These are phyloP conservation scores for Cyclotella choctawhatcheeana DNA, from an alignment of 108 stramenopile species.

Conservation along the genomic window DNA sequence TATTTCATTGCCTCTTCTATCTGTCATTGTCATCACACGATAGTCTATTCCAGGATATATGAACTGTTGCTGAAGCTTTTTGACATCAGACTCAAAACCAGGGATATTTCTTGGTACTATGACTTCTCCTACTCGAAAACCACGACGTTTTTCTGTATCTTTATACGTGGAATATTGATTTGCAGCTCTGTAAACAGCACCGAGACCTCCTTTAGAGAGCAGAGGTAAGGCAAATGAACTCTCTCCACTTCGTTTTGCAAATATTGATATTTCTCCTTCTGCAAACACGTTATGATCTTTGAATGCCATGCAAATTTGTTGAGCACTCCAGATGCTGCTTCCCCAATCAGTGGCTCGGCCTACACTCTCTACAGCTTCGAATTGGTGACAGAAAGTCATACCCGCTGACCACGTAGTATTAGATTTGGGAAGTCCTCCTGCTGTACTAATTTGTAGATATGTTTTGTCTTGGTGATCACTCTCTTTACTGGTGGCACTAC, in stretches of 20 bases:
- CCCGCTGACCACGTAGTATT: constrained; percentile 57
- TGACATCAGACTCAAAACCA: constrained; percentile 14
- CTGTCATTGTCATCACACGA: constrained; percentile 62
- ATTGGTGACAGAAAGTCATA: constrained; percentile 54
- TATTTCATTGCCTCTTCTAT: constrained; percentile 44
- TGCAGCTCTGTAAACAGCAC: constrained; percentile 28
- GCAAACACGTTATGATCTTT: constrained; percentile 24
- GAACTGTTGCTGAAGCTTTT: constrained; percentile 40
- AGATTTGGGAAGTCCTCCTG: constrained; percentile 55
- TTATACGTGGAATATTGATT: constrained; percentile 3
- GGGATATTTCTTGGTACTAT: constrained; percentile 49
- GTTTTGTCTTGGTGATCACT: neutral
- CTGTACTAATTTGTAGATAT: constrained; percentile 39
- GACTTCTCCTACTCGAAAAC: constrained; percentile 60
- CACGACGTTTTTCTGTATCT: constrained; percentile 4
- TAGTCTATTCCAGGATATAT: constrained; percentile 58
- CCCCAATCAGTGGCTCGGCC: constrained; percentile 63
- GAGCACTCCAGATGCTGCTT: constrained; percentile 41
- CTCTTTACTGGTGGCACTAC: neutral
- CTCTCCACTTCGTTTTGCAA: constrained; percentile 44
- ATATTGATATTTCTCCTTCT: constrained; percentile 43
- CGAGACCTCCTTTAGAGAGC: constrained; percentile 41
- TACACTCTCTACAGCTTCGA: constrained; percentile 49
- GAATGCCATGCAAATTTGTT: constrained; percentile 38
- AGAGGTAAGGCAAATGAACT: constrained; percentile 38